A percentile compares a stretch with the other conserved stretches of the same genome.
Evolutionary conservation across 805 yeast genomes (phyloP).

Genomic region (Saccharomyces eubayanus): DNA sequence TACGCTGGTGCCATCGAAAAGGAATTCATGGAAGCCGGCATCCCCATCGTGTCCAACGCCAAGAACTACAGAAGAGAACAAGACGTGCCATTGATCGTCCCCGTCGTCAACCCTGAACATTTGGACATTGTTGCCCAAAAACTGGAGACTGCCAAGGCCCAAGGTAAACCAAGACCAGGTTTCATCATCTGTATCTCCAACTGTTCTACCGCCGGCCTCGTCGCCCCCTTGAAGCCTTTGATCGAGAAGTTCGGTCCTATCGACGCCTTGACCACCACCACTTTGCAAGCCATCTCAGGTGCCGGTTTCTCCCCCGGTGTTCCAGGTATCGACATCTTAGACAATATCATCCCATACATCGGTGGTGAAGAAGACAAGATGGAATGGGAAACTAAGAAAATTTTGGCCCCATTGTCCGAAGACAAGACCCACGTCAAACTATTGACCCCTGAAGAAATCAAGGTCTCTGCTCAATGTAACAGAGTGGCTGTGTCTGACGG

Average conservation of each 20-base stretch:
- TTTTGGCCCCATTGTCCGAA: constrained; percentile 56
- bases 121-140: constrained; percentile 59
- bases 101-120: constrained; percentile 91
- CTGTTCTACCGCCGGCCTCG: constrained; percentile 97
- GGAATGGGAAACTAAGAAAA: constrained; percentile 97
- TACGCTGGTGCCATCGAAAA: constrained; percentile 89
- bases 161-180: constrained; percentile 59
- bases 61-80: constrained; percentile 86
- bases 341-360: constrained; percentile 90
- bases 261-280: constrained; percentile 76
- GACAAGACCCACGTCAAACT: constrained; percentile 49
- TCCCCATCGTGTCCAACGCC: constrained; percentile 86
- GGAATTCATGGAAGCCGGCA: constrained; percentile 72
- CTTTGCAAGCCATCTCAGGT: constrained; percentile 95
- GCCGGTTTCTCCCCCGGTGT: constrained; percentile 98
- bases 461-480: constrained; percentile 92
- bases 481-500: constrained; percentile 97
- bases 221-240: constrained; percentile 93
- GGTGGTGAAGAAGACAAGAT: constrained; percentile 97
- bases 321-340: constrained; percentile 87
- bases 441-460: constrained; percentile 60
- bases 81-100: constrained; percentile 88
- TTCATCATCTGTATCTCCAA: constrained; percentile 91
- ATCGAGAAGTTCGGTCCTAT: constrained; percentile 86
- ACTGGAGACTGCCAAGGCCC: constrained; percentile 44